Evolutionary conservation across 257 asterid species (phyloP), one percentile per base, ranked within the genome.

Genomic region (Petrea volubilis): DNA sequence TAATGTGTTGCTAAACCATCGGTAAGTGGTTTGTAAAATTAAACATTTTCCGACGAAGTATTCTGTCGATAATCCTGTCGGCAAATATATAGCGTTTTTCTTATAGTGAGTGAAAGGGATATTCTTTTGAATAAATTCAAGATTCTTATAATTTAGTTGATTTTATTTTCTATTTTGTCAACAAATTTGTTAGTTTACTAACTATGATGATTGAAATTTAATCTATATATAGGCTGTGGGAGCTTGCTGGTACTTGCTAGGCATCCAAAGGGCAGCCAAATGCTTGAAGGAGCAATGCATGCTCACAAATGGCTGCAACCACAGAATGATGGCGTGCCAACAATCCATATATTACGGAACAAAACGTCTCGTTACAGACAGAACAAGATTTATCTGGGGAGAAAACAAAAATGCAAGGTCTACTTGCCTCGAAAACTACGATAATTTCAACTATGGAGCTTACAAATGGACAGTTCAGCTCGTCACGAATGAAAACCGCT

Each of bases 401-500:
- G 95, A 88, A 70, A 80, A 67, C 78, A 77, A 40, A 17, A 60
- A 36, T 3, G 93, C 93, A 13, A 77, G 97, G 63, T 25, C 88
- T 1, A 70, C 80, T 0, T 95, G 99, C 74, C 77, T 95, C 0
- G 83, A 74, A 15, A 85, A 78, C 23, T 82, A 55, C n/a, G 94
- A 90, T 44, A 82, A 80, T 73, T 88, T 78, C 60, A 79, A 79
- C 74, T 92, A 92, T 28, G 98, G 98, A 31, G 98, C 86, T 79
- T 95, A 89, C 52, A 92, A 92, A 80, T 95, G 99, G 99, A 88
- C 97, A 12, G 97, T 92, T 49, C 98, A 95, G 78, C 97, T 95
- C 34, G 79, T 92, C 50, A 81, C 93, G 0, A 91, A 95, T 13
- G 78, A 80, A 47, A 95, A 82, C 40, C 97, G 98, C 34, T 52